Evolutionary conservation across 2,329 filamentous ascomycete genomes (phyloP).

Genomic region (Penicillium sp.): DNA sequence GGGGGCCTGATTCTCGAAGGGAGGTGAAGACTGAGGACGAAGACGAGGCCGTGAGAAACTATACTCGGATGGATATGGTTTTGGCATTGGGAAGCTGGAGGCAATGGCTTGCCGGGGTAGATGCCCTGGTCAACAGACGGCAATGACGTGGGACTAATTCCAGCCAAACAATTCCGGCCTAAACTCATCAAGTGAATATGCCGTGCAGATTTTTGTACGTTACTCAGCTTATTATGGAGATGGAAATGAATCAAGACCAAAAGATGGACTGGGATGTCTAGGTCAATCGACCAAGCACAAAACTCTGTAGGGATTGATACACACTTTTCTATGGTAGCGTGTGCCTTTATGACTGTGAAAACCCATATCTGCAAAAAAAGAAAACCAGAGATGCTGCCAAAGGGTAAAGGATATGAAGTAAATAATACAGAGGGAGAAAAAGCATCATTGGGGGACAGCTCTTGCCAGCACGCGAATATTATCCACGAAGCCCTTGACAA

Average conservation of each 20-base stretch:
- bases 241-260: neutral
- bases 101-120: constrained; percentile 21
- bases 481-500: constrained; percentile 52
- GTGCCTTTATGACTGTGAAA: constrained; percentile 4
- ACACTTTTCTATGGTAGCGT: constrained; percentile 14
- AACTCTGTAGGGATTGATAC: neutral
- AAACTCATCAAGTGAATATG: neutral
- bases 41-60: constrained; percentile 21
- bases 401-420: constrained; percentile 11
- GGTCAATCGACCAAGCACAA: neutral
- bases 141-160: neutral
- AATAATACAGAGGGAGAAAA: constrained; percentile 21
- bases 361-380: constrained; percentile 18
- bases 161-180: neutral
- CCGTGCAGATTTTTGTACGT: neutral
- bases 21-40: constrained; percentile 20
- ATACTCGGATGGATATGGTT: constrained; percentile 23
- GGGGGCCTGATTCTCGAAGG: constrained; percentile 19
- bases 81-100: constrained; percentile 22
- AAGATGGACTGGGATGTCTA: neutral
- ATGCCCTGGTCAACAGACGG: constrained; percentile 24
- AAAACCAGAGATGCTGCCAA: neutral
- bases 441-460: constrained; percentile 36
- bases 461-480: constrained; percentile 50
- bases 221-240: neutral